Base-by-base conservation (phyloP, 2,329 filamentous ascomycete species). In the Talaromyces sp. region DNA sequence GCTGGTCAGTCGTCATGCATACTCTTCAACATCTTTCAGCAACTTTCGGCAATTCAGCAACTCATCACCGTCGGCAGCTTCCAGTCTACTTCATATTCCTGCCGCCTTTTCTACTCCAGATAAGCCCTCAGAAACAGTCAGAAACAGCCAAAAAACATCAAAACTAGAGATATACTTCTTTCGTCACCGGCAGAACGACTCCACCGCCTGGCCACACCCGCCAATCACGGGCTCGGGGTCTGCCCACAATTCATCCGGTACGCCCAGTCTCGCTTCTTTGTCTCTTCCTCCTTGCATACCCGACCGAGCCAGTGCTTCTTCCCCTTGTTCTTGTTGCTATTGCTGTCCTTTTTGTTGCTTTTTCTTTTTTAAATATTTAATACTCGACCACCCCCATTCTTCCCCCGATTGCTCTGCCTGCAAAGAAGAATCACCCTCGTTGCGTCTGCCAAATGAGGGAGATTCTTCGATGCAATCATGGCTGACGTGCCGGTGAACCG, bases 391-490 rank as follows among this genome's bases (percentile, higher is more conserved):
- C 7, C 47, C 31, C 50, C 12, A 18, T 18, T 52, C 12, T 57
- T 31, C 18, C 27, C 16, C 16, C n/a, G n/a, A 16, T 59, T 23
- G 42, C 27, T 36, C 40, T n/a, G 23, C 59, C 58, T 9, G 16
- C 50, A 64, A 66, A 66, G 64, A 64, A 63, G 61, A 54, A 67
- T 64, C 52, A 62, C 60, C 59, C 50, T 40, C 50, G 4, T 42
- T 56, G 53, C 59, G 51, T 56, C 57, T 56, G 61, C 59, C 70
- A 68, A 72, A 76, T 76, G 74, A 74, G 72, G 73, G 67, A 66
- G 68, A 63, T 67, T 70, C 69, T 68, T 72, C 67, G 67, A 66
- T 60, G 64, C 69, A 69, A 76, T 59, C 65, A 78, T 78, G 76
- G 73, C 75, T 67, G 69, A 74, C 65, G 63, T 72, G 60, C 62